Conservation (phyloP, 441 rosid species). For the Hypseocharis bilobata region DNA sequence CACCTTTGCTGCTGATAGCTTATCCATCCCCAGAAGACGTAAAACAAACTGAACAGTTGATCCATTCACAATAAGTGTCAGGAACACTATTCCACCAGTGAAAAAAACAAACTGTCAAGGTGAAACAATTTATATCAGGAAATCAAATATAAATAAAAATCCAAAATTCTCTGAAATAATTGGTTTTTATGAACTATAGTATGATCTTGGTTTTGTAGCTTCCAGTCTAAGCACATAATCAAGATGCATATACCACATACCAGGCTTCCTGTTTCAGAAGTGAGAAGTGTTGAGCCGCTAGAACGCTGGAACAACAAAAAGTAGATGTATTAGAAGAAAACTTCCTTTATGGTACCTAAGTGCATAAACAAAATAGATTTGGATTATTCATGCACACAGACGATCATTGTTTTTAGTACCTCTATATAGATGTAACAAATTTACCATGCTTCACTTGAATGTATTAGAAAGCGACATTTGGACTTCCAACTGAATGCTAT, state of each 20-base stretch:
- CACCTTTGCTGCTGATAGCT: constrained; percentile 65
- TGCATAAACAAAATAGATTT: constrained; percentile 9
- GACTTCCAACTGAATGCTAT: background rate
- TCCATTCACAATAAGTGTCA: constrained; percentile 80
- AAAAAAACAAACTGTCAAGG: constrained; percentile 66
- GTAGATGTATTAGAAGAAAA: constrained; percentile 9
- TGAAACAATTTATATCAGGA: constrained; percentile 8
- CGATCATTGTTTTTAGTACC: background rate
- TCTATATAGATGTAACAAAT: background rate
- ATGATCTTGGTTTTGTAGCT: background rate
- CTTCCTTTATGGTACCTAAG: background rate
- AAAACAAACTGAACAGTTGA: constrained; percentile 73
- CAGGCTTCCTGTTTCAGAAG: constrained; percentile 65
- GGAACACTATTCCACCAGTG: constrained; percentile 90
- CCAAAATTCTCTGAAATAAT: constrained; percentile 7
- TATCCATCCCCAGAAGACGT: constrained; percentile 61
- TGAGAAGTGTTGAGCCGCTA: constrained; percentile 40
- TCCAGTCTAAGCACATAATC: constrained; percentile 1
- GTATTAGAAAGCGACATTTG: background rate
- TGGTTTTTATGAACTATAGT: background rate
- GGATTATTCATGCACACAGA: background rate
- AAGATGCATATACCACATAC: constrained; percentile 35
- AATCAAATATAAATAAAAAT: background rate
- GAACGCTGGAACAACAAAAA: constrained; percentile 43
- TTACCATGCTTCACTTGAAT: background rate